phyloP scores from a whole-genome alignment of 140 eudicot genomes.

The Bidens hawaiensis region DNA sequence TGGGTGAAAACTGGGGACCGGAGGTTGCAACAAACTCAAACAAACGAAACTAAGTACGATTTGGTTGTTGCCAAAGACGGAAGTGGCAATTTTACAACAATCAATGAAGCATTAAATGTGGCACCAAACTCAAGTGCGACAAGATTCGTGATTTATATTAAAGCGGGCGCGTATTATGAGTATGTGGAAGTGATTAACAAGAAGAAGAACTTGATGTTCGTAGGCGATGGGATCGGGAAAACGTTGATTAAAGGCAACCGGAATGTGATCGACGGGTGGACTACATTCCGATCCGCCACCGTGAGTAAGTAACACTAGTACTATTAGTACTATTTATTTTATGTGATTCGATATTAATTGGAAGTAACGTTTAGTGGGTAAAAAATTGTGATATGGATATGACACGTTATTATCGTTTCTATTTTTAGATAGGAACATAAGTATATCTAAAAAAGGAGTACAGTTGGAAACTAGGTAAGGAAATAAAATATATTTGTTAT shows the following conservation, averaged over 20 bases:
- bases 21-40: conserved; percentile 41
- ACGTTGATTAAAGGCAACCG: conserved; percentile 51
- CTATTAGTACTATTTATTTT: not conserved
- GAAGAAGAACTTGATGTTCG: conserved; percentile 36
- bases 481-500: not conserved
- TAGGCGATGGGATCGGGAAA: conserved; percentile 62
- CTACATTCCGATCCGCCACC: conserved; percentile 54
- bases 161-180: conserved; percentile 49
- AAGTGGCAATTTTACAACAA: conserved; percentile 47
- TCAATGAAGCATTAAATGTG: conserved; percentile 46
- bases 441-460: conserved; percentile 13
- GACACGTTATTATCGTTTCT: conserved; percentile 16
- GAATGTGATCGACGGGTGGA: conserved; percentile 51
- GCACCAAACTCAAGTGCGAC: conserved; percentile 41
- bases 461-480: conserved; percentile 10
- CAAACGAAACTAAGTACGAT: conserved; percentile 33
- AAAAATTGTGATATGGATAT: conserved; percentile 1
- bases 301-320: conserved; percentile 36
- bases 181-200: conserved; percentile 38
- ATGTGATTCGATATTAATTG: not conserved
- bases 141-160: conserved; percentile 46
- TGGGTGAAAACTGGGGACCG: conserved; percentile 61
- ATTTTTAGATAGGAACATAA: conserved; percentile 7
- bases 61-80: conserved; percentile 56
- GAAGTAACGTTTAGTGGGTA: conserved; percentile 5